Base-by-base conservation (phyloP, 257 asterid genomes). In the Solanum megistacrolobum region DNA sequence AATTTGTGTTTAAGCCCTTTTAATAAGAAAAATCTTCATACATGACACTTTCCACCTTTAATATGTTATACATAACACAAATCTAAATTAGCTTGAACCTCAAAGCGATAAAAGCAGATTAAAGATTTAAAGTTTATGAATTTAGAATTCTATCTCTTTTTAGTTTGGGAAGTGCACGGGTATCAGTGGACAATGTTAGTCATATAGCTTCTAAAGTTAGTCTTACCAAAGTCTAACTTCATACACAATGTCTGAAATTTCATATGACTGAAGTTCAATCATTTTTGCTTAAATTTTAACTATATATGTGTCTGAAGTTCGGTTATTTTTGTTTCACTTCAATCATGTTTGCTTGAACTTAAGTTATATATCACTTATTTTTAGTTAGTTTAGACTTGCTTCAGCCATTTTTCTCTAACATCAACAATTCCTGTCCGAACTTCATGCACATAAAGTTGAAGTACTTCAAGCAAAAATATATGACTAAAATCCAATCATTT, bases 101-200 rank as follows among this genome's bases (percentile, higher is more conserved):
- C 9, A 69, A 16, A 7, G 6, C 0, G 6, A 6, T 7, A 29
- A 16, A 14, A 2, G 3, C 23, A 7, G 0, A 71, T 71, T 2
- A 31, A 71, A 3, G 6, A 71, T 71, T 71, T 29, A 2, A 71
- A 71, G 3, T 71, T 31, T 31, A 31, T 71, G 0, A 7, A 14
- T 71, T 71, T 3, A 14, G 2, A 68, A 68, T 27, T 68, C 0
- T 66, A 25, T 66, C 21, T 7, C 4, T 27, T 68, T 68, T 68
- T 3, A 27, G 0, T 27, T 13, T 9, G 36, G 39, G 12, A 14
- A 14, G 39, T 31, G 39, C 1, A 31, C 1, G 1, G 1, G 0
- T 68, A 29, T 23, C 23, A 1, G 2, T 68, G 8, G n/a, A 71
- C 76, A 69, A 69, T 0, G 21, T 31, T 10, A 31, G 10, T 3